Evolutionary conservation across 1,284 basidiomycete genomes (phyloP), one percentile per base, ranked within the genome.

Genomic region (Coniferiporia weirii): DNA sequence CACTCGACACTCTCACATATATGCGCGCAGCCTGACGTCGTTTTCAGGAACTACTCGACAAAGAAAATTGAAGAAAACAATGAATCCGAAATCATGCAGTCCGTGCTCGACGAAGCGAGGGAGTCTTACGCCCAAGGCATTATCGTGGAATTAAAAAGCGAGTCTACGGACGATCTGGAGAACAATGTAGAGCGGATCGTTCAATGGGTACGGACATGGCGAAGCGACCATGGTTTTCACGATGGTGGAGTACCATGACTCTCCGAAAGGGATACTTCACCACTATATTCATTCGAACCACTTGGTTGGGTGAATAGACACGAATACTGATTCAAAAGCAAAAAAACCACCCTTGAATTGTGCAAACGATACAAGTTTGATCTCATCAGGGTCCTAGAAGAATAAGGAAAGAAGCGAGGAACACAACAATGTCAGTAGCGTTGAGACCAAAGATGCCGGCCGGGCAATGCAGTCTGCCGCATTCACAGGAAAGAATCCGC

Each of bases 11-110:
- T 27, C 38, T 22, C 22, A 19, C 15, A 47, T 38, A 45, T 38
- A 10, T 34, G 35, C 20, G 47, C 27, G 27, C 27, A 27, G 5
- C 27, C 51, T 45, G 8, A 22, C 53, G 35, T 38, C 36, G 40
- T 55, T 53, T 54, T 8, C 70, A 98, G 96, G 64, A 83, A 84
- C 10, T 99, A 99, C 70, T 76, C 90, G 0, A 73, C 94, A 50
- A 91, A 93, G 70, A 99, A 99, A 76, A 93, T 99, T 9, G 90
- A 95, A 70, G 97, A 99, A 73, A 99, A 99, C 72, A 96, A 99
- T 73, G 89, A 95, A 66, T 95, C 95, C 8, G 96, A 99, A 74
- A 99, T 99, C 70, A 98, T 99, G 95, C 82, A 93, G 68, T 87
- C 95, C 38, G 88, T 97, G 22, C 76, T 91, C 8, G 89, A 93